Conservation (phyloP, 352 stramenopile species). For the Pythium diclinum region DNA sequence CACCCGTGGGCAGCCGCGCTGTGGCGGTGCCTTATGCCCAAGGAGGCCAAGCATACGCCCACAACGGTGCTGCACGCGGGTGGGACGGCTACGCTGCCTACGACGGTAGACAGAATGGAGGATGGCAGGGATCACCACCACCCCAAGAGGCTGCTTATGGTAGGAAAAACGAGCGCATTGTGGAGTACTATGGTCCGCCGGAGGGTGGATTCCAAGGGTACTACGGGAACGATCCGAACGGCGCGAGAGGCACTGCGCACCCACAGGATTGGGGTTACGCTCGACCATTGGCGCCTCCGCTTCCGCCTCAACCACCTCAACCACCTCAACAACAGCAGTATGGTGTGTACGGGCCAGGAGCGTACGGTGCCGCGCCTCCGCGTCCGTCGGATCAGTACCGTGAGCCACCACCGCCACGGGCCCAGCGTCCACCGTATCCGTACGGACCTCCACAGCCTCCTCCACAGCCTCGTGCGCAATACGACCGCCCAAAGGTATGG, state of each 20-base stretch:
- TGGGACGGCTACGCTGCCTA: slow-evolving; percentile 21
- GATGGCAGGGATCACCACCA: slow-evolving; percentile 6
- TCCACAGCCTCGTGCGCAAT: not conserved
- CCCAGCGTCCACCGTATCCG: not conserved
- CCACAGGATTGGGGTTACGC: slow-evolving; percentile 2
- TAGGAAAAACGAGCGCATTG: slow-evolving; percentile 26
- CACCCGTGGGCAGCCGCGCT: slow-evolving; percentile 8
- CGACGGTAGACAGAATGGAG: not conserved
- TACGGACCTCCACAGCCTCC: slow-evolving; percentile 10
- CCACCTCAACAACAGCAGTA: slow-evolving; percentile 9
- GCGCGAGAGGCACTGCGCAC: not conserved
- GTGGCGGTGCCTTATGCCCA: not conserved
- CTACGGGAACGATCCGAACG: slow-evolving; percentile 12
- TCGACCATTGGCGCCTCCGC: not conserved
- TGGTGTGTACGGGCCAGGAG: slow-evolving; percentile 5
- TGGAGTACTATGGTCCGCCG: slow-evolving; percentile 25
- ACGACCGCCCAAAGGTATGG: slow-evolving; percentile 18
- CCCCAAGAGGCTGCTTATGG: slow-evolving; percentile 7
- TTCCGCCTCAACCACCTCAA: not conserved
- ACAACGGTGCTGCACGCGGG: slow-evolving; percentile 2
- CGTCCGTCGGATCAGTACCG: slow-evolving; percentile 9
- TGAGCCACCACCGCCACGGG: not conserved
- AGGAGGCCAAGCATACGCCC: slow-evolving; percentile 5
- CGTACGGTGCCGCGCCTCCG: slow-evolving; percentile 4
- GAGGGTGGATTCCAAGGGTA: slow-evolving; percentile 12